A percentile compares a stretch with the other conserved stretches of the same genome.
Conservation (phyloP, 768 basidiomycete genomes). For the Lentinula lateritia region DNA sequence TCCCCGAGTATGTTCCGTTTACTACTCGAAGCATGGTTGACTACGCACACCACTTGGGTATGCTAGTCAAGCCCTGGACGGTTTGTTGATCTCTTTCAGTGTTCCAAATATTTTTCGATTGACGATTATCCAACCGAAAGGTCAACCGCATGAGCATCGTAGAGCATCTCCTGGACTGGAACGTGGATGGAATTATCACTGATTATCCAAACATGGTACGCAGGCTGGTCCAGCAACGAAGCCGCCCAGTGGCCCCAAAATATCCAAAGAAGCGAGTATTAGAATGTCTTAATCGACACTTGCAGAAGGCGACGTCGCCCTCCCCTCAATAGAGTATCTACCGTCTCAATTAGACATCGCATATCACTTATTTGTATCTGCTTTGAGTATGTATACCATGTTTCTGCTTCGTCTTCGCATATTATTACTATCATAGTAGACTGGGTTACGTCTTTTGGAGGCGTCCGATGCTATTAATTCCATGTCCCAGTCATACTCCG, state of each 20-base stretch:
- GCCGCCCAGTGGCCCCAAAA: slow-evolving; percentile 46
- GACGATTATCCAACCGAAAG: slow-evolving; percentile 25
- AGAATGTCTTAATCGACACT: slow-evolving; percentile 53
- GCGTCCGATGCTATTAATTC: too few relatives aligned
- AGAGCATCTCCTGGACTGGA: slow-evolving; percentile 54
- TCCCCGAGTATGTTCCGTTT: slow-evolving; percentile 46
- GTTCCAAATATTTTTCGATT: not conserved
- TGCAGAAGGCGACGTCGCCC: slow-evolving; percentile 22
- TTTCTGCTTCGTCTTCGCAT: not conserved
- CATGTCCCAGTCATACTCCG: too few relatives aligned
- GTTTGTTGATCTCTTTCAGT: slow-evolving; percentile 29
- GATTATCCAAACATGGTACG: slow-evolving; percentile 65
- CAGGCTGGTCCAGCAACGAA: slow-evolving; percentile 48
- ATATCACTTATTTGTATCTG: not conserved
- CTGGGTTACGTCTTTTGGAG: too few relatives aligned
- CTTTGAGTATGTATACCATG: not conserved
- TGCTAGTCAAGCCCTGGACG: slow-evolving; percentile 72
- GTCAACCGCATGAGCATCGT: slow-evolving; percentile 57
- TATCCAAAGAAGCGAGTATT: slow-evolving; percentile 58
- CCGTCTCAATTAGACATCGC: not conserved
- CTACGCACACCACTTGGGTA: slow-evolving; percentile 55
- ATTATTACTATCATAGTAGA: not conserved
- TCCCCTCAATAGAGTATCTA: not conserved
- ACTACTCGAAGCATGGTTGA: slow-evolving; percentile 66
- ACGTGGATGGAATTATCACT: slow-evolving; percentile 74